phyloP scores from a whole-genome alignment of 495 filamentous ascomycete species.

The Penicillium paradoxum region DNA sequence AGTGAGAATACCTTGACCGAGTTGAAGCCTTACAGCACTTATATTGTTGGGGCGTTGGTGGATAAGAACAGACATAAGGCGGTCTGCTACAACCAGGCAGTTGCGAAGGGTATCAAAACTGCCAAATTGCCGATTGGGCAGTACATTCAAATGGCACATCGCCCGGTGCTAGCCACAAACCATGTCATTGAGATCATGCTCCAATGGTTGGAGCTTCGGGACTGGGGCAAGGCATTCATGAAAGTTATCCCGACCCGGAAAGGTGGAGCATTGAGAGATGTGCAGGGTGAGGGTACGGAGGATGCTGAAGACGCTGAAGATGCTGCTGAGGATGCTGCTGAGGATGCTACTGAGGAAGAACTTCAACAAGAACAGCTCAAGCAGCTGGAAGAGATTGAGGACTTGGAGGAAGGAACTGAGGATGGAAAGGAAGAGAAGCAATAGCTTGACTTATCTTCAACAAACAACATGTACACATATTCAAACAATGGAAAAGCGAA shows the following conservation, averaged over 20 bases:
- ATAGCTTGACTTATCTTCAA: not conserved
- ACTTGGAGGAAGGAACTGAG: constrained; percentile 9
- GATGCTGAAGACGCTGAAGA: constrained; percentile 23
- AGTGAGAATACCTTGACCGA: constrained; percentile 73
- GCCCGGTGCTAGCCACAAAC: constrained; percentile 82
- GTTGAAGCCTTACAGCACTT: constrained; percentile 78
- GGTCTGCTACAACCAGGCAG: constrained; percentile 79
- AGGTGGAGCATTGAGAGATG: constrained; percentile 55
- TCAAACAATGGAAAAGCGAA: not conserved
- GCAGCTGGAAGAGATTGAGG: constrained; percentile 9
- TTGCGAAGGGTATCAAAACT: constrained; percentile 68
- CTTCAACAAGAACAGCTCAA: constrained; percentile 15
- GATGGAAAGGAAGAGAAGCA: constrained; percentile 7
- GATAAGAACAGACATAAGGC: constrained; percentile 95
- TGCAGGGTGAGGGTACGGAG: constrained; percentile 20
- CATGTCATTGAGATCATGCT: constrained; percentile 97
- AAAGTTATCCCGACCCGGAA: constrained; percentile 80
- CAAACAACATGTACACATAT: not conserved
- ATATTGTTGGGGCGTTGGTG: constrained; percentile 91
- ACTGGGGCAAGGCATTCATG: constrained; percentile 89
- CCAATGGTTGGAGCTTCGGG: constrained; percentile 76
- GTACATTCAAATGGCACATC: constrained; percentile 81
- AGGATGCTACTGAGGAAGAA: constrained; percentile 27
- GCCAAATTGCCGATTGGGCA: constrained; percentile 90
- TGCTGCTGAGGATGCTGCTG: constrained; percentile 28